These are phyloP conservation scores for Conticribra guillardii DNA, from an alignment of 108 stramenopile genomes.

Conservation along the genomic window DNA sequence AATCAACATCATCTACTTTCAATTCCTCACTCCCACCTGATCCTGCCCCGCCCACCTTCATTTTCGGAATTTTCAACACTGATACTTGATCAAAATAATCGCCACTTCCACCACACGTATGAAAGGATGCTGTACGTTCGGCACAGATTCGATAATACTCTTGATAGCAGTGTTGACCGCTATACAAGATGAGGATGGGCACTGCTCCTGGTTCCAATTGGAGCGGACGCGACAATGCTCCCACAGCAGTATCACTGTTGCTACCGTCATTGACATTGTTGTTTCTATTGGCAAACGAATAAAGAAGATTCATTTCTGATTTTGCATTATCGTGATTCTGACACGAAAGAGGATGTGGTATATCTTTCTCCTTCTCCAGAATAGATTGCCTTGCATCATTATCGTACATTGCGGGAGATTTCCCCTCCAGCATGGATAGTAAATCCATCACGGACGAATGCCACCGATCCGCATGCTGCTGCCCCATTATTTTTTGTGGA, in stretches of 20 bases:
- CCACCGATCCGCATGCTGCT: constrained; percentile 17
- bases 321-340: neutral
- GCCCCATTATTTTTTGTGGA: neutral
- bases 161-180: constrained; percentile 13
- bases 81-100: constrained; percentile 25
- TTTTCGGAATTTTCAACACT: constrained; percentile 15
- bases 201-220: constrained; percentile 33
- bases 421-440: constrained; percentile 20
- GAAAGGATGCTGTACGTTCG: constrained; percentile 42
- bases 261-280: constrained; percentile 1
- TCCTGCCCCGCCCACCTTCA: neutral
- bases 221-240: constrained; percentile 24
- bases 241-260: neutral
- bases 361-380: too few species aligned
- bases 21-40: neutral
- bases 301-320: constrained; percentile 22
- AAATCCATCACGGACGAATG: constrained; percentile 24
- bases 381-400: neutral
- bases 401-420: neutral
- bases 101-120: constrained; percentile 11
- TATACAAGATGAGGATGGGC: constrained; percentile 43
- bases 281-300: constrained; percentile 4
- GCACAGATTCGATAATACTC: constrained; percentile 41
- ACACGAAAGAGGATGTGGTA: neutral
- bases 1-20: constrained; percentile 14